phyloP scores from a whole-genome alignment of 495 filamentous ascomycete genomes.

The Lasiosphaeria ovina region DNA sequence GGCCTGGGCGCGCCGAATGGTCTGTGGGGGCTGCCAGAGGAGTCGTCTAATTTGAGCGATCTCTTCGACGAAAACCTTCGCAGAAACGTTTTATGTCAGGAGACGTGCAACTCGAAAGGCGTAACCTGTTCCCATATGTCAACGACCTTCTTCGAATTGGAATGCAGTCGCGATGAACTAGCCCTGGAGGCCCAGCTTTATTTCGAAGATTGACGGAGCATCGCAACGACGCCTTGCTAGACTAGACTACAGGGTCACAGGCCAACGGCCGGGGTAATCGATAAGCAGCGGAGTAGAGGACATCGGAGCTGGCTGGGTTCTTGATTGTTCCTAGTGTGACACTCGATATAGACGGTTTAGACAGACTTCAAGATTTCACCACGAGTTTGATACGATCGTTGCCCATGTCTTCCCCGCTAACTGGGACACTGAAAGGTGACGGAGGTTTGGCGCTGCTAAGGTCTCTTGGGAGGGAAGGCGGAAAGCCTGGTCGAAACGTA shows the following conservation, averaged over 20 bases:
- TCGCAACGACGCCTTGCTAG: not conserved
- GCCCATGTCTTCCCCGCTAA: not conserved
- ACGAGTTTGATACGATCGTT: not conserved
- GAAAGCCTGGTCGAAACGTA: not conserved
- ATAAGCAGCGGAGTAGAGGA: not conserved
- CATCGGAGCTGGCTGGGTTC: not conserved
- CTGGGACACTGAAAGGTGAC: not conserved
- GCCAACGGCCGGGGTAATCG: not conserved
- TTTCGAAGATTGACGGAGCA: not conserved
- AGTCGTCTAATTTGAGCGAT: not conserved
- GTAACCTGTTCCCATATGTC: not conserved
- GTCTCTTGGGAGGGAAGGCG: not conserved
- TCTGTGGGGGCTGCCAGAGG: not conserved
- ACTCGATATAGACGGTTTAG: not conserved
- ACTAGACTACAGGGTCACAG: not conserved
- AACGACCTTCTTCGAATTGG: not conserved
- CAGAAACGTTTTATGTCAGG: not conserved
- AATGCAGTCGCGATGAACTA: not conserved
- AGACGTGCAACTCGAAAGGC: not conserved
- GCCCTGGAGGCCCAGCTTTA: not conserved
- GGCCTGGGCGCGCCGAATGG: not conserved
- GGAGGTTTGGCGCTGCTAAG: not conserved
- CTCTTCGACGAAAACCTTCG: not conserved
- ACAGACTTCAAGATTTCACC: not conserved
- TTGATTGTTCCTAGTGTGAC: not conserved